Evolutionary conservation across 345 rosid species (phyloP), one percentile per base, ranked within the genome.

Genomic region (Garcia nutans): DNA sequence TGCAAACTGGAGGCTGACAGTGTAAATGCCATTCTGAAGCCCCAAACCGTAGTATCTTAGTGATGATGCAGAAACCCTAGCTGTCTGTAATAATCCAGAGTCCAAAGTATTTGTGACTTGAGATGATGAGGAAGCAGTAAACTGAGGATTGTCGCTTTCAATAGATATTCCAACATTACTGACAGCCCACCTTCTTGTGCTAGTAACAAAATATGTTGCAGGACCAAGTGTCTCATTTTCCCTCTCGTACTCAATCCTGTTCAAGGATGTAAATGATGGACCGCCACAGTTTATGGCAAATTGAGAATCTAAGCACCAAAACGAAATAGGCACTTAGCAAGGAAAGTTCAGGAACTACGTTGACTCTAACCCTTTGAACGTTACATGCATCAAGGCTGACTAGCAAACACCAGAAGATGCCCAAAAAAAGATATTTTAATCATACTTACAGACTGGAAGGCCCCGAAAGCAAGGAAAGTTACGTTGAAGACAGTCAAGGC

Each of bases 41-140:
- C 97, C 96, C 81, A 93, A 79, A 12, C 96, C 96, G 41, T 87
- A 93, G 83, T 91, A 91, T 81, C 93, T 86, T 67, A 93, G 68
- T 16, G 97, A 91, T 8, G 93, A 86, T 73, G 93, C 86, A 66
- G 98, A 90, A 67, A 87, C 44, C 74, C 92, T 83, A 0, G 93
- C 90, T 31, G 97, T 82, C 81, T 85, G 89, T 70, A 87, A 85
- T 72, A 87, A 69, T 74, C 76, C 85, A 0, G 86, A 4, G 47
- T 81, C 86, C 45, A 71, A 65, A 44, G 88, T 88, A 49, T 68
- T 81, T 20, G 86, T 77, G 79, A 77, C 68, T 26, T 82, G 89
- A 55, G 85, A 77, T 23, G 57, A 55, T 15, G 88, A 72, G 49
- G 58, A 70, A 45, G 6, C 31, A 41, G 1, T 82, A 74, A 84